Evolutionary conservation across 2,329 filamentous ascomycete species (phyloP), one percentile per base, ranked within the genome.

Genomic region (Drechslera avenae): DNA sequence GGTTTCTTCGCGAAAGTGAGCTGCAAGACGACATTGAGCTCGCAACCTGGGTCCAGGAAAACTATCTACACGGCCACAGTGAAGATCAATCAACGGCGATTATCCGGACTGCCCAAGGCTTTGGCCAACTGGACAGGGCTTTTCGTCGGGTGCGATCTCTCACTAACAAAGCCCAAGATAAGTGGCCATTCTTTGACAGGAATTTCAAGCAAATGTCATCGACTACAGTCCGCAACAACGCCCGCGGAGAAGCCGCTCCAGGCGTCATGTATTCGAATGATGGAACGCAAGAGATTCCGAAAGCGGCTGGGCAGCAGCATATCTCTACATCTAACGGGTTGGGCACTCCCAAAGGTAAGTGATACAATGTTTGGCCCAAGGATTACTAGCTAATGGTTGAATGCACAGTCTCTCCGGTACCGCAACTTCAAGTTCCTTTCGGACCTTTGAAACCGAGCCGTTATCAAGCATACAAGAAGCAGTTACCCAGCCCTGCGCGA

Each of bases 101-200:
- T 1, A 64, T 71, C 16, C 56, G 59, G 26, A 61, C 57, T 4
- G 17, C 52, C 2, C 59, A 67, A 42, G 62, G 56, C 21, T 68
- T 67, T 42, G 32, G 39, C 26, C 57, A 63, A 16, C 48, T 71
- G 3, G 59, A 68, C 23, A 52, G 51, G n/a, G 68, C 68, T 12
- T 71, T 66, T 37, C 60, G 62, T 34, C 62, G 68, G 28, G 66
- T 64, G 17, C 61, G 62, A 12, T 47, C 52, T 14, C 61, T 70
- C 23, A 69, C 67, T 13, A 63, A 62, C n/a, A 62, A 61, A 39
- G 56, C 63, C 19, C 62, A 65, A 54, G 66, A 70, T 30, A 66
- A 69, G 46, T 71, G 67, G 67, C 68, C 68, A 17, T 69, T 71
- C 35, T 66, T 65, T 36, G 57, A 65, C 28, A 42, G 41, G 9